Evolutionary conservation across 2,329 filamentous ascomycete species (phyloP).

Genomic region (Pyricularia pennisetigena): DNA sequence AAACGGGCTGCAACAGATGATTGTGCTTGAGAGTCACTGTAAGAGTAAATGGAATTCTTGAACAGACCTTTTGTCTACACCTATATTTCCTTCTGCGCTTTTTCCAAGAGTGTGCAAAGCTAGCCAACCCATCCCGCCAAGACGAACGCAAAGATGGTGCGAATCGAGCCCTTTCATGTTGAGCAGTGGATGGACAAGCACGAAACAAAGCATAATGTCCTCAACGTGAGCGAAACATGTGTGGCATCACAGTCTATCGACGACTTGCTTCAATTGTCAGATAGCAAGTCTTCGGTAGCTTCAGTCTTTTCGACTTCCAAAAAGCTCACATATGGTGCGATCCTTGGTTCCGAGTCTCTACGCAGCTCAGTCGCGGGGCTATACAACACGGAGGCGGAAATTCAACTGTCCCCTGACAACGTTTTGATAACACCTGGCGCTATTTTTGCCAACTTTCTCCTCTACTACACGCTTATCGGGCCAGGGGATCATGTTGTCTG

Average conservation of each 20-base stretch:
- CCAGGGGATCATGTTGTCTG: constrained; percentile 77
- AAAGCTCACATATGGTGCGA: constrained; percentile 62
- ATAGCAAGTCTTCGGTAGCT: constrained; percentile 32
- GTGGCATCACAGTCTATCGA: constrained; percentile 64
- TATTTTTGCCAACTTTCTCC: constrained; percentile 76
- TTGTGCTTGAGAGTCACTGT: too few species aligned
- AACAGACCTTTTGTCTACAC: not conserved
- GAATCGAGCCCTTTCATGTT: constrained; percentile 55
- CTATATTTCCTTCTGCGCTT: not conserved
- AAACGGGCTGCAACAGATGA: not conserved
- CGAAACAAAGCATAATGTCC: constrained; percentile 41
- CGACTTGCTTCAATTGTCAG: constrained; percentile 50
- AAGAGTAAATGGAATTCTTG: not conserved
- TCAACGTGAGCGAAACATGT: constrained; percentile 75
- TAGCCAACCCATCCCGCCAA: too few species aligned
- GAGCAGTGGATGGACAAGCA: constrained; percentile 62
- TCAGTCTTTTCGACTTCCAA: constrained; percentile 33
- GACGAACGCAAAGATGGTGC: constrained; percentile 20
- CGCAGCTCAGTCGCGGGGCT: constrained; percentile 54
- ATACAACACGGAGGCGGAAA: constrained; percentile 21
- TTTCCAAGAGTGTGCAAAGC: not conserved
- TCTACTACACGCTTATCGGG: constrained; percentile 61
- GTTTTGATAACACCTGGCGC: constrained; percentile 72
- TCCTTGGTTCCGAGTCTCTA: constrained; percentile 57
- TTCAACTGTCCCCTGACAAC: constrained; percentile 44